Base-by-base conservation (phyloP, 139 green algal genomes). In the Tetradesmus obliquus region DNA sequence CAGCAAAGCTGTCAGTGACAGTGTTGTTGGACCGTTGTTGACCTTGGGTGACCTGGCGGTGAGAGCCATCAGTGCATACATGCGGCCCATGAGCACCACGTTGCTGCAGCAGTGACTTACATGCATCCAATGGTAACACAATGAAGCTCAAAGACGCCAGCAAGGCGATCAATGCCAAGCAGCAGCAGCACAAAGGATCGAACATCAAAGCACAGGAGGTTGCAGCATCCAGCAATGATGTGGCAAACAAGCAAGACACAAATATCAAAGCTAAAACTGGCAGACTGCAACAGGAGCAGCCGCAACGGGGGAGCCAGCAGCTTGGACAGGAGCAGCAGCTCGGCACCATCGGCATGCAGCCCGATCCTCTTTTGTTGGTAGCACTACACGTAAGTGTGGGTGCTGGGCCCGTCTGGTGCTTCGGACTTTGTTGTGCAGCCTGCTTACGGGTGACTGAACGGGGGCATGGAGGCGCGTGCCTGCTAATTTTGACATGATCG, bases 291-390 rank as follows among this genome's bases (percentile, higher is more conserved):
- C 32, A 60, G 51, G 24, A 60, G 80, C 80, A 85, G 80, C 80
- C 45, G 80, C 51, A 57, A 55, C 80, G 62, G 45, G 24, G 51
- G 51, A 57, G 7, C 6, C 51, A 60, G 80, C 51, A 60, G 80
- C 51, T 54, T 13, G 32, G 32, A 45, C 22, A 76, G 84, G 55
- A 58, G 84, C 84, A 88, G 58, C 57, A 88, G 84, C 55, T 9
- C 6, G 82, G 54, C n/a, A 51, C 45, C 24, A 3, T 62, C 9
- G 58, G 45, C 45, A 89, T 60, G 66, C 51, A 89, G 13, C 85
- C 62, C 15, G 85, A 89, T 45, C 85, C 85, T 5, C 53, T 89
- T 9, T 24, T 89, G 12, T 13, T 89, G 13, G 85, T 89, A 13
- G 85, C 85, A 17, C 22, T 82, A 13, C 85, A 89, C 20, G 85